These are phyloP conservation scores for Echinosophora koreensis DNA, from an alignment of 306 rosid species.

Conservation along the genomic window DNA sequence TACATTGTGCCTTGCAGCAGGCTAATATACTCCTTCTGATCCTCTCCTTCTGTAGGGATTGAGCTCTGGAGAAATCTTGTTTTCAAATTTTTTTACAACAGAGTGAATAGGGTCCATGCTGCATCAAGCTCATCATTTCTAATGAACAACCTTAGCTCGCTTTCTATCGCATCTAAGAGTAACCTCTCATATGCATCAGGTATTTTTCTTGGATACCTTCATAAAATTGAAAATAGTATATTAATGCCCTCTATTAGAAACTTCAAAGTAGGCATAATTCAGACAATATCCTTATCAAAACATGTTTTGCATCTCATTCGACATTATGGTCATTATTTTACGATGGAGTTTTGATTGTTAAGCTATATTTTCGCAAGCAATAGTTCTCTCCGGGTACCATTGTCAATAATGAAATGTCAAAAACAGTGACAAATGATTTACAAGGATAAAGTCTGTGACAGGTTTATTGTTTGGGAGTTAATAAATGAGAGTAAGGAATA, in stretches of 20 bases:
- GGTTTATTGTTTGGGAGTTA: too few relatives aligned
- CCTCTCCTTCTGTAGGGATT: constrained; percentile 95
- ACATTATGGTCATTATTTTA: constrained; percentile 13
- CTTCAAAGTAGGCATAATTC: not conserved
- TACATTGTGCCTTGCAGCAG: constrained; percentile 85
- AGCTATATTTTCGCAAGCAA: constrained; percentile 22
- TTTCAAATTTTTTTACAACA: constrained; percentile 81
- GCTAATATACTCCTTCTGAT: constrained; percentile 95
- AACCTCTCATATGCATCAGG: constrained; percentile 97
- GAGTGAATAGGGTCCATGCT: constrained; percentile 91
- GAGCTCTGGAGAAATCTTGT: constrained; percentile 84
- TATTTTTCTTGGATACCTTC: constrained; percentile 83
- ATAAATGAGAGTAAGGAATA: too few relatives aligned
- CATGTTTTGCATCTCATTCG: not conserved
- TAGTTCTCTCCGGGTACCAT: constrained; percentile 1
- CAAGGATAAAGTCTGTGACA: not conserved
- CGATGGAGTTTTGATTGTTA: not conserved
- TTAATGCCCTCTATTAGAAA: not conserved
- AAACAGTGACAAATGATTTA: not conserved
- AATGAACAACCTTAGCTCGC: constrained; percentile 86
- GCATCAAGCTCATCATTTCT: constrained; percentile 98
- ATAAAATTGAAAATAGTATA: constrained; percentile 40
- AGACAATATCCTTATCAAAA: not conserved
- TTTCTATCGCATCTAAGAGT: constrained; percentile 90
- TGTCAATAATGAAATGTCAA: constrained; percentile 1